A percentile compares a stretch with the other conserved stretches of the same genome.
Conservation (phyloP, 106 monocot genomes). For the Dendrobium nobile region DNA sequence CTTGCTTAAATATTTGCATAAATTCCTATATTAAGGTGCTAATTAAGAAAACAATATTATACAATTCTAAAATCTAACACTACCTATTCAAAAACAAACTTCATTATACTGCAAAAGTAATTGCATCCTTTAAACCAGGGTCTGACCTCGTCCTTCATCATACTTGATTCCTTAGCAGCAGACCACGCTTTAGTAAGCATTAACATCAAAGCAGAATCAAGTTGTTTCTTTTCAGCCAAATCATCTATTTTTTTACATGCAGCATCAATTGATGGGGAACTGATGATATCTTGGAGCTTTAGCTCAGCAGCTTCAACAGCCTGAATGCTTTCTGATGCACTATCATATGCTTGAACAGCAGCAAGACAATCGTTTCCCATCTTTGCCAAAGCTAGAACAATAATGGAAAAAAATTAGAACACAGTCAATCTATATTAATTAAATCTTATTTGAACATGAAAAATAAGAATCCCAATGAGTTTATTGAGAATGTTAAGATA, state of each 20-base stretch:
- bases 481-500: neutral
- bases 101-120: neutral
- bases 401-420: neutral
- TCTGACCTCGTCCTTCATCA: constrained; percentile 84
- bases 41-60: neutral
- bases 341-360: constrained; percentile 86
- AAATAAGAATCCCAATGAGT: neutral
- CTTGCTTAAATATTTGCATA: no score
- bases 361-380: constrained; percentile 73
- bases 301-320: constrained; percentile 77
- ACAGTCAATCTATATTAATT: neutral
- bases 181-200: constrained; percentile 96
- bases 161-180: constrained; percentile 77
- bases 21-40: neutral
- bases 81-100: neutral
- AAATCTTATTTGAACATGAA: neutral
- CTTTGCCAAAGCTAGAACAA: constrained; percentile 52
- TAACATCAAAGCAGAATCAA: constrained; percentile 83
- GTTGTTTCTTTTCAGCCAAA: constrained; percentile 84
- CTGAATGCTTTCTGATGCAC: constrained; percentile 71
- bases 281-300: constrained; percentile 82
- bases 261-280: constrained; percentile 65
- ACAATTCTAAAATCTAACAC: neutral
- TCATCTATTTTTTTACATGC: constrained; percentile 89
- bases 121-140: neutral